Conservation (phyloP, 1,284 basidiomycete species). For the Prillingera fragicola region DNA sequence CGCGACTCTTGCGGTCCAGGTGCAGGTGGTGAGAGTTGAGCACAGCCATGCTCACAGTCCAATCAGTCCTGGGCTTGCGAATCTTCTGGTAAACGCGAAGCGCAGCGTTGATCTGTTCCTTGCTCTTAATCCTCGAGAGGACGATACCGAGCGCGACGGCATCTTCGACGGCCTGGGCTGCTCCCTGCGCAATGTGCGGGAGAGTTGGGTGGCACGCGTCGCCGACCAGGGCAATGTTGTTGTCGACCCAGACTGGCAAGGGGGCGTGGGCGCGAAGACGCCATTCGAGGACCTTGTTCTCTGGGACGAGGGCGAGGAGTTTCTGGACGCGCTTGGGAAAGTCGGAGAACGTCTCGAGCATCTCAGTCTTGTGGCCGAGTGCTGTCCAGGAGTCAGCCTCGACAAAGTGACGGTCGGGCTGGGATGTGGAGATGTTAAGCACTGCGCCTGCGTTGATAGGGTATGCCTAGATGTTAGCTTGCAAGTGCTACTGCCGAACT, state of each 20-base stretch:
- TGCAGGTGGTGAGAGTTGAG: conserved; percentile 44
- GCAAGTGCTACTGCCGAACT: not conserved
- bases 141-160: conserved; percentile 43
- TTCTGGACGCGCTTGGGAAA: conserved; percentile 45
- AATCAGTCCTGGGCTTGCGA: conserved; percentile 46
- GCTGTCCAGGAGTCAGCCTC: conserved; percentile 43
- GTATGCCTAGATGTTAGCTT: conserved; percentile 27
- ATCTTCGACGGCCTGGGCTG: conserved; percentile 47
- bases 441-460: conserved; percentile 39
- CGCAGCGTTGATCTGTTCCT: conserved; percentile 40
- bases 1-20: conserved; percentile 29
- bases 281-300: conserved; percentile 46
- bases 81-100: conserved; percentile 42
- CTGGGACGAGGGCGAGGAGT: conserved; percentile 41
- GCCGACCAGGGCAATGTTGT: conserved; percentile 31
- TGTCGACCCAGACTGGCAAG: conserved; percentile 41
- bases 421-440: conserved; percentile 46
- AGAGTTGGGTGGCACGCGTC: conserved; percentile 43
- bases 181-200: conserved; percentile 44
- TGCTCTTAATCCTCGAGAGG: conserved; percentile 33
- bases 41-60: conserved; percentile 40
- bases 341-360: conserved; percentile 41
- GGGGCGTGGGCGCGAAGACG: conserved; percentile 44
- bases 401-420: conserved; percentile 44
- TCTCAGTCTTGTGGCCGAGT: conserved; percentile 36